These are phyloP conservation scores for Cladobotryum mycophilum DNA, from an alignment of 2,329 filamentous ascomycete species.

Conservation along the genomic window DNA sequence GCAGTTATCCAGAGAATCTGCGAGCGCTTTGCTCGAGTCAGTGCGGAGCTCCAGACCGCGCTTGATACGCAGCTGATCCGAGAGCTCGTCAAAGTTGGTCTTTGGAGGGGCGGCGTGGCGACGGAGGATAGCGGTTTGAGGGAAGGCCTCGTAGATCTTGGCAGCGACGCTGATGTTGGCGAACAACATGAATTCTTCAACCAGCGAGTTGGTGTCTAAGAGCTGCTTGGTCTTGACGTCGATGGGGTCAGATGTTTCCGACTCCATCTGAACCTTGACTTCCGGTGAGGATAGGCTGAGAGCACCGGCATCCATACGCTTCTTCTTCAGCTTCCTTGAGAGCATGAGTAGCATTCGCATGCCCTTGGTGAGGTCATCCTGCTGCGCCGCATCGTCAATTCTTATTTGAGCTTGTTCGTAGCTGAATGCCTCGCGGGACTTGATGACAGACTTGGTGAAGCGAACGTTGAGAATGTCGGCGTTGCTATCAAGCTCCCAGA, in stretches of 20 bases:
- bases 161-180: slow-evolving; percentile 92
- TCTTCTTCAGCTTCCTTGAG: slow-evolving; percentile 88
- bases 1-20: slow-evolving; percentile 84
- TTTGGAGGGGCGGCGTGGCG: slow-evolving; percentile 89
- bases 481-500: slow-evolving; percentile 82
- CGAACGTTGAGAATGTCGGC: slow-evolving; percentile 79
- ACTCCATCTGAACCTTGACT: slow-evolving; percentile 91
- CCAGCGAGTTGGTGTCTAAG: slow-evolving; percentile 92
- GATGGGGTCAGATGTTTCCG: slow-evolving; percentile 90
- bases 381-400: slow-evolving; percentile 82
- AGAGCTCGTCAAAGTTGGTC: slow-evolving; percentile 92
- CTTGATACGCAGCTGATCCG: slow-evolving; percentile 85
- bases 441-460: slow-evolving; percentile 97
- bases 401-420: slow-evolving; percentile 94
- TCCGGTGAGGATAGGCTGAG: slow-evolving; percentile 96
- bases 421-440: slow-evolving; percentile 92
- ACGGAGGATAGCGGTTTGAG: slow-evolving; percentile 88
- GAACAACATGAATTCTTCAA: slow-evolving; percentile 98
- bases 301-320: slow-evolving; percentile 92
- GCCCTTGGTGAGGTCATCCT: slow-evolving; percentile 81
- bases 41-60: slow-evolving; percentile 71
- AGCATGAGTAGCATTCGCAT: slow-evolving; percentile 84
- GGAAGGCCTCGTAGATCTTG: slow-evolving; percentile 86
- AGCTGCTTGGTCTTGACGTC: slow-evolving; percentile 94
- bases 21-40: slow-evolving; percentile 87